phyloP scores from a whole-genome alignment of 306 rosid species.

The Ceratonia siliqua region DNA sequence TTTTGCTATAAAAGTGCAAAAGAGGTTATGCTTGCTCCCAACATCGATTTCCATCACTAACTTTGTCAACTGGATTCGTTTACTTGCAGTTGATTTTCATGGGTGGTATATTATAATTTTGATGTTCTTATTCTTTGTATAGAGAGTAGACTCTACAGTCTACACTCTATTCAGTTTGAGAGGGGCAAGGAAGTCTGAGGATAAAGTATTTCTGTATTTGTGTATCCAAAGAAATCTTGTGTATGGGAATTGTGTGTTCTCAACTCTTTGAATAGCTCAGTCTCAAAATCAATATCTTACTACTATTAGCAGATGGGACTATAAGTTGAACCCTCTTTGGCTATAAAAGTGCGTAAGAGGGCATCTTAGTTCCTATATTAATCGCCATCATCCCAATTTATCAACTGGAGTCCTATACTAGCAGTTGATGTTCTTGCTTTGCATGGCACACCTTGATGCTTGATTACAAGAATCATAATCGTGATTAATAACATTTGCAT shows the following conservation, averaged over 20 bases:
- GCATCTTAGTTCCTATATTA: constrained; percentile 38
- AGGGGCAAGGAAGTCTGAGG: not conserved
- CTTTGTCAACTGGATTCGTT: constrained; percentile 30
- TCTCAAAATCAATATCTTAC: not conserved
- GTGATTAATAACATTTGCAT: not conserved
- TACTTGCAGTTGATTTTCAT: constrained; percentile 33
- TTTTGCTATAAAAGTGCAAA: constrained; percentile 35
- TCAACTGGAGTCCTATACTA: constrained; percentile 39
- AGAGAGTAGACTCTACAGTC: not conserved
- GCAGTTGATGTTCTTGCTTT: constrained; percentile 45
- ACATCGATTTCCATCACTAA: constrained; percentile 7
- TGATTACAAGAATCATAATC: not conserved
- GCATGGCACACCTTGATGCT: constrained; percentile 36
- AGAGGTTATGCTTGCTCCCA: constrained; percentile 48
- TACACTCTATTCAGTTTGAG: not conserved
- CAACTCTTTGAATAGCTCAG: not conserved
- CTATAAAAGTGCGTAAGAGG: constrained; percentile 25
- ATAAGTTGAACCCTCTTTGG: constrained; percentile 33
- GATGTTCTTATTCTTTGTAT: not conserved
- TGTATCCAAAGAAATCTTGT: not conserved
- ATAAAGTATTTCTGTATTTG: not conserved
- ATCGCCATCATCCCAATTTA: constrained; percentile 46
- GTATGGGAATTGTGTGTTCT: not conserved
- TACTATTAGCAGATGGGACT: not conserved
- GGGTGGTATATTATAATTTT: constrained; percentile 34